These are phyloP conservation scores for Neopestalotiopsis sp. DNA, from an alignment of 2,329 filamentous ascomycete genomes.

Conservation along the genomic window DNA sequence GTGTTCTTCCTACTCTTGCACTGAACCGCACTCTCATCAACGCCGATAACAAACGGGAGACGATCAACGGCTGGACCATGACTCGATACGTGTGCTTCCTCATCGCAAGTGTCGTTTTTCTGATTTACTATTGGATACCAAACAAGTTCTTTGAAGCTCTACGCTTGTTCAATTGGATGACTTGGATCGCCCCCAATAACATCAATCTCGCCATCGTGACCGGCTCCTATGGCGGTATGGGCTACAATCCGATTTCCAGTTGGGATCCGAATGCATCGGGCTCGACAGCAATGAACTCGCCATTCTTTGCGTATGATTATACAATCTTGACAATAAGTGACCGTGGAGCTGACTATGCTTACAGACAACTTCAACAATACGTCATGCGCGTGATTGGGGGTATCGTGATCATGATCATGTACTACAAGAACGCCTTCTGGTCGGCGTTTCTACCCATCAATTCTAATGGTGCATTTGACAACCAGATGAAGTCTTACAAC, in stretches of 20 bases:
- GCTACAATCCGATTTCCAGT: conserved; percentile 36
- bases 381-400: conserved; percentile 32
- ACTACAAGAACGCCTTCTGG: conserved; percentile 23
- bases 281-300: conserved; percentile 27
- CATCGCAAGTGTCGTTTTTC: conserved; percentile 46
- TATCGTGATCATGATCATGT: conserved; percentile 24
- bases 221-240: conserved; percentile 32
- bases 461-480: conserved; percentile 14
- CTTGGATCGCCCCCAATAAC: conserved; percentile 49
- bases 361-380: conserved; percentile 30
- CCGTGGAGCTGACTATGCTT: conserved; percentile 30
- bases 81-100: conserved; percentile 50
- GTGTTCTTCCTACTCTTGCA: conserved; percentile 46
- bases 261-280: conserved; percentile 38
- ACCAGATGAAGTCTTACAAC: conserved; percentile 26
- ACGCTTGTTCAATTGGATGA: conserved; percentile 53
- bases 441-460: conserved; percentile 37
- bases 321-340: conserved; percentile 19
- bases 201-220: conserved; percentile 16
- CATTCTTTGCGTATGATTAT: conserved; percentile 31
- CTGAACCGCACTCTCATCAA: conserved; percentile 51
- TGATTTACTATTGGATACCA: conserved; percentile 54
- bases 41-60: conserved; percentile 38
- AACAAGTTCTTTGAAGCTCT: conserved; percentile 49
- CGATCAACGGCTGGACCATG: conserved; percentile 42